These are phyloP conservation scores for Cutaneotrichosporon arboriforme DNA, from an alignment of 1,284 basidiomycete genomes.

Conservation along the genomic window DNA sequence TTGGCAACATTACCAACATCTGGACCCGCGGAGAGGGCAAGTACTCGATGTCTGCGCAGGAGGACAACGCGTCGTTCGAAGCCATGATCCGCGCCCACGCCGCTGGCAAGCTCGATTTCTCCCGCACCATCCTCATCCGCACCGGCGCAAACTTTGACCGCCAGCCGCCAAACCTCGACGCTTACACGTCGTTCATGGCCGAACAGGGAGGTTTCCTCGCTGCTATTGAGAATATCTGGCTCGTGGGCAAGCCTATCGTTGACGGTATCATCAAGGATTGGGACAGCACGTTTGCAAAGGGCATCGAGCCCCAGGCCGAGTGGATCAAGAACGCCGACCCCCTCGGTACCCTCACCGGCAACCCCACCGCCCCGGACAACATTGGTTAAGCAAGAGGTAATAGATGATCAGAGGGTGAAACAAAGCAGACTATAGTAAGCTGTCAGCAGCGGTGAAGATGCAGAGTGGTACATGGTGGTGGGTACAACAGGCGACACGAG, in stretches of 20 bases:
- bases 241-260: slow-evolving; percentile 39
- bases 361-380: neutral
- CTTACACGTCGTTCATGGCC: slow-evolving; percentile 32
- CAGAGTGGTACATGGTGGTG: too few relatives aligned
- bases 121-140: slow-evolving; percentile 52
- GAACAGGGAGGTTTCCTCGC: slow-evolving; percentile 38
- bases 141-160: slow-evolving; percentile 53
- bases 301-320: slow-evolving; percentile 31
- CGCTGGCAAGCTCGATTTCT: slow-evolving; percentile 50
- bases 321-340: slow-evolving; percentile 29
- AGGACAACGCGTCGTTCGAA: slow-evolving; percentile 54
- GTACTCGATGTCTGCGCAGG: slow-evolving; percentile 53
- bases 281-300: slow-evolving; percentile 26
- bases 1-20: slow-evolving; percentile 50
- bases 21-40: slow-evolving; percentile 41
- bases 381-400: too few relatives aligned
- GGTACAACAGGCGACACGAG: too few relatives aligned
- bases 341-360: slow-evolving; percentile 18
- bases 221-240: slow-evolving; percentile 35
- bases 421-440: too few relatives aligned
- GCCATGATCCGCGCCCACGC: slow-evolving; percentile 50
- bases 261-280: slow-evolving; percentile 36
- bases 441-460: too few relatives aligned
- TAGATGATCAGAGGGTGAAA: too few relatives aligned
- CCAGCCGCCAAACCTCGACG: slow-evolving; percentile 34